phyloP scores from a whole-genome alignment of 78 protist genomes.

The Acrasis kona region DNA sequence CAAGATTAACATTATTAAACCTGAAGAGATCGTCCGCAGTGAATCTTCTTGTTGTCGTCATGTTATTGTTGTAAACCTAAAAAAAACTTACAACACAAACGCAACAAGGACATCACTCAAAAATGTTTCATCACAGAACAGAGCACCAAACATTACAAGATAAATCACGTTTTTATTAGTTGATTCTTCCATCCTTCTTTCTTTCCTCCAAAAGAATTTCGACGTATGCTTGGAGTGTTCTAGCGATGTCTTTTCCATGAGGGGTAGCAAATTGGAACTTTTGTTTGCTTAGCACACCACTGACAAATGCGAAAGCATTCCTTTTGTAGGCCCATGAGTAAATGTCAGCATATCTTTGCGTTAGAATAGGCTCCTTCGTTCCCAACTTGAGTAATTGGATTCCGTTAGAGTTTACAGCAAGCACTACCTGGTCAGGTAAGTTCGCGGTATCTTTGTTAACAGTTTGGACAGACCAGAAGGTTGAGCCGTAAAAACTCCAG shows the following conservation, averaged over 20 bases:
- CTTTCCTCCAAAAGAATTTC: not conserved
- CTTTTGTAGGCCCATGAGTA: slow-evolving; percentile 1
- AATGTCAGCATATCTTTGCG: not conserved
- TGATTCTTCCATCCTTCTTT: too few relatives aligned
- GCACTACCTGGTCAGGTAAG: not conserved
- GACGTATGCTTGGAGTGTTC: not conserved
- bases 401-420: not conserved
- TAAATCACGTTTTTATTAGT: too few relatives aligned
- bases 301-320: not conserved
- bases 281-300: not conserved
- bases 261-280: not conserved
- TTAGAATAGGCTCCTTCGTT: not conserved
- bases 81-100: too few relatives aligned
- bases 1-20: slow-evolving; percentile 47
- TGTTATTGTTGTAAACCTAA: too few relatives aligned
- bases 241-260: not conserved
- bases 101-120: too few relatives aligned
- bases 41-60: slow-evolving; percentile 28
- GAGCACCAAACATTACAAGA: too few relatives aligned
- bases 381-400: not conserved
- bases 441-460: not conserved
- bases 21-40: slow-evolving; percentile 19
- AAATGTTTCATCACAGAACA: too few relatives aligned
- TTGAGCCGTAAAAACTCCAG: slow-evolving; percentile 5
- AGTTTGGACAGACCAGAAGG: not conserved